Percentiles rank a stretch among this genome's conserved stretches.
Evolutionary conservation across 768 basidiomycete genomes (phyloP).

Genomic region (Phanerochaete sordida): DNA sequence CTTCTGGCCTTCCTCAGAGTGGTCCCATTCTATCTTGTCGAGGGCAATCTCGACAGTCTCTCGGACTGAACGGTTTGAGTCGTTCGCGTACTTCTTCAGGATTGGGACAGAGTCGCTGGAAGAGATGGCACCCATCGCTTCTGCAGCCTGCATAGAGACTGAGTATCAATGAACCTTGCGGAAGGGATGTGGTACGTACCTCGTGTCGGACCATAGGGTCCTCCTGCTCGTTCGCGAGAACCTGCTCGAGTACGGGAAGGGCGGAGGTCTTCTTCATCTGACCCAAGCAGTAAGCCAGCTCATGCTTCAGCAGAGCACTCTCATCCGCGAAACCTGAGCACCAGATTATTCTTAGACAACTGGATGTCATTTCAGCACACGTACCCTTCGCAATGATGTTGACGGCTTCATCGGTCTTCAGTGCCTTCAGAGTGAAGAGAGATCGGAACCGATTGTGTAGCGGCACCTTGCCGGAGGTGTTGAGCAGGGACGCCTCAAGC

Average conservation of each 20-base stretch:
- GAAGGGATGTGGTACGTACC: constrained; percentile 38
- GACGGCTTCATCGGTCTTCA: constrained; percentile 77
- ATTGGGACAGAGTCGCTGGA: constrained; percentile 59
- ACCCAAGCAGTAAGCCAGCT: constrained; percentile 94
- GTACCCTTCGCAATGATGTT: constrained; percentile 81
- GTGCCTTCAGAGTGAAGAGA: constrained; percentile 86
- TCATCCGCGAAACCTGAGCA: constrained; percentile 74
- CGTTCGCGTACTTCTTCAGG: constrained; percentile 66
- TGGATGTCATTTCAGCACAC: constrained; percentile 5
- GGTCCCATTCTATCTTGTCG: constrained; percentile 92
- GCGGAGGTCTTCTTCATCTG: constrained; percentile 79
- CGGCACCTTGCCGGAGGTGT: constrained; percentile 63
- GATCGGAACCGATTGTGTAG: constrained; percentile 89
- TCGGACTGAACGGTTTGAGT: constrained; percentile 71
- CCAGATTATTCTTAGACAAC: neutral
- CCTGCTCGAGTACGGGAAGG: constrained; percentile 72
- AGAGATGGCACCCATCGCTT: constrained; percentile 96
- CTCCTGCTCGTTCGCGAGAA: constrained; percentile 65
- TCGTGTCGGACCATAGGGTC: constrained; percentile 99
- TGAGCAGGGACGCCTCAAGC: constrained; percentile 78
- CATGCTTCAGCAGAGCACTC: constrained; percentile 92
- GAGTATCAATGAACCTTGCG: neutral
- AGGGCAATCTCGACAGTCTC: constrained; percentile 99
- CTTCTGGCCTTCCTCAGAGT: constrained; percentile 65
- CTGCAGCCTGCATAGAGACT: constrained; percentile 73